Percentiles rank a stretch among this genome's conserved stretches.
These are phyloP conservation scores for Polyplosphaeria fusca DNA, from an alignment of 495 filamentous ascomycete genomes.

Conservation along the genomic window DNA sequence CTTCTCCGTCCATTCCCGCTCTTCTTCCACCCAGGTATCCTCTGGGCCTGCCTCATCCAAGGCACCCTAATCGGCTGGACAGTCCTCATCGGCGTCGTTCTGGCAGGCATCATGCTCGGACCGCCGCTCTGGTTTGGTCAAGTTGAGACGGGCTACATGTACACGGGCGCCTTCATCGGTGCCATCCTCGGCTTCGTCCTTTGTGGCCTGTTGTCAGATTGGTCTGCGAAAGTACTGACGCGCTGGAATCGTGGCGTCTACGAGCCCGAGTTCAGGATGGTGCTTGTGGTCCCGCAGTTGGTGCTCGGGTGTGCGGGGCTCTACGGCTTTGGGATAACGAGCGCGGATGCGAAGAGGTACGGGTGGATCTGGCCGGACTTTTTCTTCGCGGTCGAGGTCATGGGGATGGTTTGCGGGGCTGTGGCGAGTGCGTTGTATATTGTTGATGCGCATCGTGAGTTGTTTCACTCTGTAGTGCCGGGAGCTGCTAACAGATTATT, in stretches of 20 bases:
- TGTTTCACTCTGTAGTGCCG: not conserved
- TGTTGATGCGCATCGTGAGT: constrained; percentile 86
- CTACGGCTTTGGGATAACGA: constrained; percentile 77
- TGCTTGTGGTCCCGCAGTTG: constrained; percentile 77
- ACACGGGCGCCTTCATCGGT: constrained; percentile 81
- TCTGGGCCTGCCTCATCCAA: constrained; percentile 90
- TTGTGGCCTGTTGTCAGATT: constrained; percentile 72
- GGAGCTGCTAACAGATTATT: not conserved
- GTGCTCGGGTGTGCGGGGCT: constrained; percentile 74
- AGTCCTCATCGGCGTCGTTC: constrained; percentile 84
- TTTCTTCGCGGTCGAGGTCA: constrained; percentile 65
- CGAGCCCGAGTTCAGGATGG: constrained; percentile 85
- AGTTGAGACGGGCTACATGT: constrained; percentile 81
- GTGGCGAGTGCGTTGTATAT: constrained; percentile 86
- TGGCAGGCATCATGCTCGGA: constrained; percentile 77
- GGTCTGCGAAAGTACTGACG: constrained; percentile 65
- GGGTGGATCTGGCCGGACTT: constrained; percentile 70
- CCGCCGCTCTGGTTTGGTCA: constrained; percentile 79
- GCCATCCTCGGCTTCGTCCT: constrained; percentile 73
- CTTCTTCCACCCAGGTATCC: constrained; percentile 75
- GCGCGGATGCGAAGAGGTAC: constrained; percentile 56
- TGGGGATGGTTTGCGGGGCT: constrained; percentile 88
- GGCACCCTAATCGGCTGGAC: constrained; percentile 92
- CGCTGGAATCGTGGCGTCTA: constrained; percentile 74
- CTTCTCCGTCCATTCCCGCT: constrained; percentile 62